Conservation (phyloP, 2,329 filamentous ascomycete species). For the Ceratocystis cubensis region DNA sequence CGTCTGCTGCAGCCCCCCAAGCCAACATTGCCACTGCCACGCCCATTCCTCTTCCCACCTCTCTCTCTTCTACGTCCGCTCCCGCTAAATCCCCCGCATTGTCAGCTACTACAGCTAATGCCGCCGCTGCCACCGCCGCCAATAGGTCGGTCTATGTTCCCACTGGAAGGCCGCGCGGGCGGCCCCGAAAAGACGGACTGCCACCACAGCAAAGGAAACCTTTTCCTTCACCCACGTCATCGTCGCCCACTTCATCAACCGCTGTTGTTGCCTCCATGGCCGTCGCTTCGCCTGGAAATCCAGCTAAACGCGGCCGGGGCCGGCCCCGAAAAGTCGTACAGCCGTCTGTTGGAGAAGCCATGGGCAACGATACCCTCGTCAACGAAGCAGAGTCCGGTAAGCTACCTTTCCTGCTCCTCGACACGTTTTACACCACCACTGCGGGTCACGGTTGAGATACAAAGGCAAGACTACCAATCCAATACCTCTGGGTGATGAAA, state of each 20-base stretch:
- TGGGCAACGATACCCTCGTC: slow-evolving; percentile 13
- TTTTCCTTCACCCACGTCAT: not conserved
- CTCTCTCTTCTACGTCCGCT: no score
- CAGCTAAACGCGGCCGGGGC: slow-evolving; percentile 15
- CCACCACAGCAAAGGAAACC: slow-evolving; percentile 11
- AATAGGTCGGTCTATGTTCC: slow-evolving; percentile 28
- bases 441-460: not conserved
- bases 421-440: not conserved
- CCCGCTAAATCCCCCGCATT: no score
- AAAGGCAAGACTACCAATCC: slow-evolving; percentile 7
- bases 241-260: slow-evolving; percentile 2
- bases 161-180: slow-evolving; percentile 37
- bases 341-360: slow-evolving; percentile 22
- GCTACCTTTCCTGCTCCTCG: slow-evolving; percentile 10
- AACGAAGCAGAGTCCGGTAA: slow-evolving; percentile 9
- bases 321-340: slow-evolving; percentile 23
- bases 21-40: not conserved
- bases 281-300: slow-evolving; percentile 18
- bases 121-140: slow-evolving; percentile 22
- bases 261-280: not conserved
- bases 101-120: no score
- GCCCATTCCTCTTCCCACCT: not conserved
- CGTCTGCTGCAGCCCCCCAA: not conserved
- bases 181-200: slow-evolving; percentile 32
- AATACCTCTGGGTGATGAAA: not conserved